Evolutionary conservation across 176 grass and related monocot genomes (phyloP), one percentile per base, ranked within the genome.

Genomic region (Pontederia crassipes): DNA sequence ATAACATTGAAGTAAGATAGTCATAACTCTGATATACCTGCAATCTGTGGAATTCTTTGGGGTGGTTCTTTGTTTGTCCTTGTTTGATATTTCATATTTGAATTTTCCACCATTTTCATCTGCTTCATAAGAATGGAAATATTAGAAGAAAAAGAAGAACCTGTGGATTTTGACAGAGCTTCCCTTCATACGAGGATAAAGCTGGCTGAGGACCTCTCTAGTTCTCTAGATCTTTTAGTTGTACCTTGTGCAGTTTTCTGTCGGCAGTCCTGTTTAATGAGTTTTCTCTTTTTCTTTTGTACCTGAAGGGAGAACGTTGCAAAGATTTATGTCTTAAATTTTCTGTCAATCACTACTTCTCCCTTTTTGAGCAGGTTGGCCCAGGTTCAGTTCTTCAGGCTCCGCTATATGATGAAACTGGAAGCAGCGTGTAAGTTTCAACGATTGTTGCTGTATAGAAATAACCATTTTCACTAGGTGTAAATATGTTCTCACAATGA

Each of bases 1-100:
- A 98, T 69, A 98, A 98, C 78, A 85, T 98, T 49, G 85, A 91
- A 78, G 93, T 98, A 98, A 88, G 81, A 71, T 76, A n/a, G 29
- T 48, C 32, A 40, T 59, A 17, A 40, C 0, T 40, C 6, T 40
- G 32, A 40, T 7, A 40, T 7, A 1, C 32, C 32, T 40, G 32
- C 32, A 40, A 40, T 40, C 32, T 40, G 32, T 40, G 32, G 32
- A 40, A 40, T 4, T 40, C 32, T 40, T 40, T 4, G 32, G 32
- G 32, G 32, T 40, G 32, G 32, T 40, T 40, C 32, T 4, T 2
- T 40, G 4, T 4, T 40, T 40, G 6, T 3, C 32, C 32, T 40
- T 40, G 32, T 40, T 40, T 40, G 32, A 40, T 3, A 40, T 40
- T 40, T 40, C 29, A 35, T 35, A 40, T 40, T 40, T 40, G 32